Base-by-base conservation (phyloP, 306 rosid genomes). In the Luffa acutangula region DNA sequence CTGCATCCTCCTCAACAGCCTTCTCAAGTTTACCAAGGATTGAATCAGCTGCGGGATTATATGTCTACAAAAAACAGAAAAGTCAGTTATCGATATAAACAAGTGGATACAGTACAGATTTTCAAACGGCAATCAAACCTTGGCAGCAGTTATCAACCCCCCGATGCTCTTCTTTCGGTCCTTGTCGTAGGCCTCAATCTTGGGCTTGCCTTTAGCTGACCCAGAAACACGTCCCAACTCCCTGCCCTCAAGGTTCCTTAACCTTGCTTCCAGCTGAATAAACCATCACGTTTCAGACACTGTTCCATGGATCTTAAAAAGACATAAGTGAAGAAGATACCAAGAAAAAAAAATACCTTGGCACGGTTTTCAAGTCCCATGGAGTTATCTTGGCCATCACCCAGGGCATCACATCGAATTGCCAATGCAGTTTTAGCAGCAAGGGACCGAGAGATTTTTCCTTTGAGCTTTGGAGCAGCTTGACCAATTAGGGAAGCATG, bases 401-500 rank as follows among this genome's bases (percentile, higher is more conserved):
- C 97, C 58, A 95, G 87, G 15, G 99, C 99, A 84, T 95, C 99
- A 80, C 54, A 87, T 82, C 97, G 85, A n/a, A 93, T 90, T 33
- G 96, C 93, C 85, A 95, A 84, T 1, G 93, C 94, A 42, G 96
- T 6, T 86, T 93, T 95, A 1, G 94, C 93, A 75, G 97, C 97
- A 78, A 95, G 99, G 12, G 99, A 91, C 58, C 97, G 87, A 25
- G 99, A 92, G 34, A 95, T 91, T 79, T 93, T 95, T 21, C 97
- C 97, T 87, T 95, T 95, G 12, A 86, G 78, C 83, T 95, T 95
- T 33, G 97, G 97, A 14, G 96, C 91, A 37, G 97, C 97, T 82
- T 93, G 97, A 73, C 99, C 99, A 84, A 95, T 87, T 85, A 95
- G 82, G 33, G 97, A 93, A 34, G 99, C 99, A 84, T 95, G 96